Evolutionary conservation across 345 rosid genomes (phyloP).

Genomic region (Geranium brycei): DNA sequence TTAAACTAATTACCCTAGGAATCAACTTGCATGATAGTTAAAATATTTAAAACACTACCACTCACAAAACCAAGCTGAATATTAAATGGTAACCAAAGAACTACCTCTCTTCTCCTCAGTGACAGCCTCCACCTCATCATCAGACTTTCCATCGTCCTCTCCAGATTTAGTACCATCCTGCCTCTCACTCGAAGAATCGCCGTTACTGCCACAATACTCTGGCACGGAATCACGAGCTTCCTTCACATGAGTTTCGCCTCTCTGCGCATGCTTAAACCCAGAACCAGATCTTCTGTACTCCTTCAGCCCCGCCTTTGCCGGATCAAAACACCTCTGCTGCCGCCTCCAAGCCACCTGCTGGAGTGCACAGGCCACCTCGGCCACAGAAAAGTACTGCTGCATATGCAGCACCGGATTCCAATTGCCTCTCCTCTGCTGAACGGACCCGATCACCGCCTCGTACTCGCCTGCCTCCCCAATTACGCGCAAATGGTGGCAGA

Average conservation of each 20-base stretch:
- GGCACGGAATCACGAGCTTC: neutral
- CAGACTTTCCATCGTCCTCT: neutral
- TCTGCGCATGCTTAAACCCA: neutral
- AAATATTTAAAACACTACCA: neutral
- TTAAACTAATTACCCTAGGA: neutral
- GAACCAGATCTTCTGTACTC: neutral
- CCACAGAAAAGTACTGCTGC: constrained; percentile 65
- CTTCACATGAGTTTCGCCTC: neutral
- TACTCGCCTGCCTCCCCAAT: constrained; percentile 69
- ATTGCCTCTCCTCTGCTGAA: constrained; percentile 64
- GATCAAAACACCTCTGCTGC: constrained; percentile 21
- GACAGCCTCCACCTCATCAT: constrained; percentile 15
- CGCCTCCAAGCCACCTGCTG: constrained; percentile 57
- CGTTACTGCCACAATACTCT: neutral
- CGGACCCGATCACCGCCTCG: constrained; percentile 34
- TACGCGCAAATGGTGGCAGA: constrained; percentile 50
- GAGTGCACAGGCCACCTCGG: constrained; percentile 42
- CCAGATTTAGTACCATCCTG: constrained; percentile 24
- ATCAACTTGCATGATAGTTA: neutral
- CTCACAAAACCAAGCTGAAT: neutral
- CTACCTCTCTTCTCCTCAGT: constrained; percentile 44
- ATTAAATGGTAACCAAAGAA: neutral
- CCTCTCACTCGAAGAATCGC: constrained; percentile 5
- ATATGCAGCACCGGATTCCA: constrained; percentile 71
- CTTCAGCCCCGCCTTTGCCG: neutral